Evolutionary conservation across 805 yeast species (phyloP), one percentile per base, ranked within the genome.

Genomic region (Phaffomyces antillensis): DNA sequence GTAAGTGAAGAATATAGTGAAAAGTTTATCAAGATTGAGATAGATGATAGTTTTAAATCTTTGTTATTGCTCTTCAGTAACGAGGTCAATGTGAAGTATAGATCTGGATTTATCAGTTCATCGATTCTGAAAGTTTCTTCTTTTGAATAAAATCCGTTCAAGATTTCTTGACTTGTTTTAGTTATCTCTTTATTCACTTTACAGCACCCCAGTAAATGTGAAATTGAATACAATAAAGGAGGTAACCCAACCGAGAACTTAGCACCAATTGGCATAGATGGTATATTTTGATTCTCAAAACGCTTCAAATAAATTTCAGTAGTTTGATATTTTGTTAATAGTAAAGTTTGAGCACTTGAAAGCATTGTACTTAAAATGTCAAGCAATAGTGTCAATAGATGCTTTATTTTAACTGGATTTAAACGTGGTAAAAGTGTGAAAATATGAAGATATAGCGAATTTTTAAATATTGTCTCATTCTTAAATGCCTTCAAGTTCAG

Each of bases 391-490:
- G 33, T 39, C 3, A 56, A 13, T 1, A 48, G 28, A 9, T 54
- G 47, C n/a, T 46, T 48, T 24, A 50, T 34, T 1, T 48, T 51
- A 0, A 40, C 2, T 23, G 60, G 54, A 33, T 53, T 50, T 39
- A 57, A 42, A 18, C 49, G 56, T 20, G 61, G 60, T 10, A 57
- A 34, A 11, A 57, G 44, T 10, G 40, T 41, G 34, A 54, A 52
- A 6, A 56, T 50, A 5, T 45, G 43, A 10, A 41, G 16, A 16
- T 52, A 40, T 1, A 54, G 32, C 0, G 49, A 46, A 11, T 44
- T 48, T 12, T 42, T 28, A 7, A 17, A n/a, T 11, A 25, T 35
- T n/a, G 44, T 30, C 2, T 16, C 26, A 4, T 16, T 18, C n/a
- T 43, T 36, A 17, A 41, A 44, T 4, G 31, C 34, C 7, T 37